Evolutionary conservation across 2,329 filamentous ascomycete genomes (phyloP).

Genomic region (Trichoderma harzianum): DNA sequence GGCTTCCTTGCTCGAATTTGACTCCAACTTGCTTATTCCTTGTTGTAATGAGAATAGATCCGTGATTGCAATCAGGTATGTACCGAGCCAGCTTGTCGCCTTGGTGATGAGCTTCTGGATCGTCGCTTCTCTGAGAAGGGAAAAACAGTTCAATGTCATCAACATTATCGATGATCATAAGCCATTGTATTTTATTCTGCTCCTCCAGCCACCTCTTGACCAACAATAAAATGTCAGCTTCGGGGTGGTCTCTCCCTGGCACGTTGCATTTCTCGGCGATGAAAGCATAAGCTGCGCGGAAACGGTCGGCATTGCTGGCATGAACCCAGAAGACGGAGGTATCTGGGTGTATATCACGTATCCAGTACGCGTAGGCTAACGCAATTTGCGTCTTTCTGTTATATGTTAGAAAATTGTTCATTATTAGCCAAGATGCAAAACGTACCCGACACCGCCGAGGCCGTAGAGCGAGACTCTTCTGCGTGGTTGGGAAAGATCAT

Average conservation of each 20-base stretch:
- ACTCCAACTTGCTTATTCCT: constrained; percentile 29
- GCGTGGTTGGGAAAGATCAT: background rate
- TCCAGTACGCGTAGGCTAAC: constrained; percentile 26
- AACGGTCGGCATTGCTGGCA: constrained; percentile 30
- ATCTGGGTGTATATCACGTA: constrained; percentile 21
- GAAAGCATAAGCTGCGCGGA: constrained; percentile 26
- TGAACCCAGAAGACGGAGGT: constrained; percentile 35
- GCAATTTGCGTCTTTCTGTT: constrained; percentile 1
- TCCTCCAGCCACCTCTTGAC: constrained; percentile 30
- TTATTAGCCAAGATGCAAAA: background rate
- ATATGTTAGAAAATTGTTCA: background rate
- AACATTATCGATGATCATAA: constrained; percentile 21
- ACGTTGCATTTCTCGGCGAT: constrained; percentile 28
- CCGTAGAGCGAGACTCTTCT: constrained; percentile 10
- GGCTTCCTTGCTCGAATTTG: constrained; percentile 20
- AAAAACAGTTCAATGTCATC: constrained; percentile 20
- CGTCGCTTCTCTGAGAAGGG: background rate
- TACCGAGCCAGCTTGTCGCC: constrained; percentile 12
- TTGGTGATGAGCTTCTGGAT: background rate
- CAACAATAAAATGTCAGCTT: constrained; percentile 24
- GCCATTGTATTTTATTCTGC: constrained; percentile 22
- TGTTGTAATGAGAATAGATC: constrained; percentile 33
- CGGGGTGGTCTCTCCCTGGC: constrained; percentile 24
- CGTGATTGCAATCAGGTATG: constrained; percentile 30
- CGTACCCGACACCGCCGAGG: constrained; percentile 3